phyloP scores from a whole-genome alignment of 345 rosid species.

The Hirschfeldia incana region DNA sequence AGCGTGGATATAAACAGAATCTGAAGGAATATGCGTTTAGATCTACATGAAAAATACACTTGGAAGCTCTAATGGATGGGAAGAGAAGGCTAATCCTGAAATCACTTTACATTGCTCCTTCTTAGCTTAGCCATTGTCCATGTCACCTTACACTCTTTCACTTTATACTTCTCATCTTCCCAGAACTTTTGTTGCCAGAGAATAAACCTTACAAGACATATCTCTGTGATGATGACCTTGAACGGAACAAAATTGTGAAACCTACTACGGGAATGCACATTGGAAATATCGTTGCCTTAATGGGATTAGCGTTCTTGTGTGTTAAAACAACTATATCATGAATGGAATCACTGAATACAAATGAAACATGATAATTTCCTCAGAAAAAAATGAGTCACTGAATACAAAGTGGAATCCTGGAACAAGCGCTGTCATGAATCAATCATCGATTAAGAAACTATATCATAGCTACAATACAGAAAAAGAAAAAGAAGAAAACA shows the following conservation, averaged over 20 bases:
- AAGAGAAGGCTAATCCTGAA: no score
- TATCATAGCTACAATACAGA: not conserved
- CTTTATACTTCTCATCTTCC: no score
- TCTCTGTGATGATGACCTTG: slow-evolving; percentile 43
- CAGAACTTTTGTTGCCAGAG: not conserved
- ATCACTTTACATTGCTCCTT: no score
- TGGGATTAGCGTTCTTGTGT: not conserved
- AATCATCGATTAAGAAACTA: not conserved
- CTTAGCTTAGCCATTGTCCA: no score
- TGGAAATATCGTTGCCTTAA: not conserved
- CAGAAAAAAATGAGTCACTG: not conserved
- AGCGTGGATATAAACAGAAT: no score
- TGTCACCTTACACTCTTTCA: no score
- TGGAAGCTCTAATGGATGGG: no score
- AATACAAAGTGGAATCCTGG: not conserved
- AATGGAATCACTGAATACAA: no score
- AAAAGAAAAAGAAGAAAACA: no score
- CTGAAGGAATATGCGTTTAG: no score
- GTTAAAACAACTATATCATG: not conserved
- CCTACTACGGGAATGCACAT: slow-evolving; percentile 37
- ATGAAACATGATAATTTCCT: no score
- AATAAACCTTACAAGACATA: not conserved
- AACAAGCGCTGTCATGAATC: not conserved
- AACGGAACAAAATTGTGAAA: slow-evolving; percentile 51
- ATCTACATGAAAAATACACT: no score